Conservation (phyloP, 2,329 filamentous ascomycete genomes). For the Ceratocystis eucalypticola region DNA sequence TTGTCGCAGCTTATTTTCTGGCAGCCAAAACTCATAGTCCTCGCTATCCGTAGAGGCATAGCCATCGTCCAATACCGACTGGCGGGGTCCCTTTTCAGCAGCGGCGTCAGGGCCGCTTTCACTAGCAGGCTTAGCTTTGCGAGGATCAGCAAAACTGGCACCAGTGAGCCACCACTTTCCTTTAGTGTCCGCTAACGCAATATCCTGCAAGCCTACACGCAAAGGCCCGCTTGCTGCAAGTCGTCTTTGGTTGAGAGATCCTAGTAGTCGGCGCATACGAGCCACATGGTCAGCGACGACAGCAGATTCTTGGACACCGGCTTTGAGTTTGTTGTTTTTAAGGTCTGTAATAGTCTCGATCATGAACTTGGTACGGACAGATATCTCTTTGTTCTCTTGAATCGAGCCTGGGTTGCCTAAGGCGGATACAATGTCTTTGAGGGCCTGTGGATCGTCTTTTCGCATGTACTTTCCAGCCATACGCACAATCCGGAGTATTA, state of each 20-base stretch:
- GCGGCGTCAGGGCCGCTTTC: neutral
- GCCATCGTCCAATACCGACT: constrained; percentile 14
- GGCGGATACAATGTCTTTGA: constrained; percentile 77
- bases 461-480: constrained; percentile 70
- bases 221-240: constrained; percentile 69
- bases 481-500: constrained; percentile 72
- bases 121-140: constrained; percentile 20
- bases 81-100: neutral
- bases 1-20: constrained; percentile 47
- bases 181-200: constrained; percentile 68
- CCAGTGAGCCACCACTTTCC: constrained; percentile 99
- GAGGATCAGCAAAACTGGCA: constrained; percentile 57
- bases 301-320: constrained; percentile 53
- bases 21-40: constrained; percentile 37
- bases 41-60: constrained; percentile 30
- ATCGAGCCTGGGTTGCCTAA: constrained; percentile 57
- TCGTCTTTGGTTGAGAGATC: constrained; percentile 52
- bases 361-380: constrained; percentile 91
- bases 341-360: constrained; percentile 89
- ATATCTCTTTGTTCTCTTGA: constrained; percentile 54
- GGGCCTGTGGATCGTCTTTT: constrained; percentile 71
- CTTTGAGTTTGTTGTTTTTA: constrained; percentile 85
- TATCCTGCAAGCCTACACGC: constrained; percentile 66
- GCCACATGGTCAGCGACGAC: constrained; percentile 69
- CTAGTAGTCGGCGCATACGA: constrained; percentile 78